phyloP scores from a whole-genome alignment of 148 eudicot species.

The Rhododendron williamsianum region DNA sequence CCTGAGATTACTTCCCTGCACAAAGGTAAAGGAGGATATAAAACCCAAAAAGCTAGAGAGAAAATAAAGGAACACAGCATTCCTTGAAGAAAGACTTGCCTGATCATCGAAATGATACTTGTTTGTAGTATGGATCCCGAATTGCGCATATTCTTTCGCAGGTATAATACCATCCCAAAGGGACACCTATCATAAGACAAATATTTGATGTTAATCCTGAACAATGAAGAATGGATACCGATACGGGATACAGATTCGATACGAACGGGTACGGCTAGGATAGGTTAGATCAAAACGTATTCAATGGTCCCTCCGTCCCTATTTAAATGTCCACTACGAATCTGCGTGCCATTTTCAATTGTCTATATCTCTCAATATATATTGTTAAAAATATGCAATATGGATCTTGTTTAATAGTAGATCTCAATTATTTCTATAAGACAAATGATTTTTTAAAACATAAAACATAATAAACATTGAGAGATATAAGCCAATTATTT shows the following conservation, averaged over 20 bases:
- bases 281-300: not conserved
- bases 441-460: too few species aligned
- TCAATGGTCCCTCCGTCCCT: too few species aligned
- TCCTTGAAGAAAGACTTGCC: slow-evolving; percentile 28
- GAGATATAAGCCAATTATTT: too few species aligned
- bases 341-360: too few species aligned
- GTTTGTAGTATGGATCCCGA: slow-evolving; percentile 61
- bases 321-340: too few species aligned
- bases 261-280: not conserved
- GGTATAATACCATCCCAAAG: slow-evolving; percentile 93
- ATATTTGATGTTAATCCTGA: not conserved
- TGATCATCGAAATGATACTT: slow-evolving; percentile 76
- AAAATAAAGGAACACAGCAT: not conserved
- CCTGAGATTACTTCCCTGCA: slow-evolving; percentile 76
- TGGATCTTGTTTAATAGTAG: too few species aligned
- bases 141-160: slow-evolving; percentile 60
- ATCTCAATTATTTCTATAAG: too few species aligned
- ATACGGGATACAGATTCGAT: not conserved
- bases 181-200: slow-evolving; percentile 45
- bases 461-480: too few species aligned
- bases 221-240: not conserved
- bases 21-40: not conserved
- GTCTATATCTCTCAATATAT: too few species aligned
- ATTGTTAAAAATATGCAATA: too few species aligned
- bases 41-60: not conserved